Evolutionary conservation across 2,329 filamentous ascomycete species (phyloP).

Genomic region (Aspergillus persii): DNA sequence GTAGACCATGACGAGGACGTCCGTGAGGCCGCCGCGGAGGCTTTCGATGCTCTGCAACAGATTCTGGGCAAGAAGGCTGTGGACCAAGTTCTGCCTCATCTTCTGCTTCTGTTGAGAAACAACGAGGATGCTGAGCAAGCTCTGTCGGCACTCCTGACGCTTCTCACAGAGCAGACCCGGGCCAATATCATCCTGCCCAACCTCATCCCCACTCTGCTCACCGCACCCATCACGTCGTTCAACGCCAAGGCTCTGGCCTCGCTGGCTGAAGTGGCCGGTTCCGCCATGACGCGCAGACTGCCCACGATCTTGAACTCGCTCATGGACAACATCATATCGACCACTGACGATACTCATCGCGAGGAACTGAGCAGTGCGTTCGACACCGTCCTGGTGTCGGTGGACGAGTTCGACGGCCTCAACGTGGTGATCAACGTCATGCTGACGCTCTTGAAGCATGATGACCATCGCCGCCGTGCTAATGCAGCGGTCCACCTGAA

Average conservation of each 20-base stretch:
- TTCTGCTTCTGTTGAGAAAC: slow-evolving; percentile 83
- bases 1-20: slow-evolving; percentile 89
- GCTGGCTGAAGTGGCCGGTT: slow-evolving; percentile 83
- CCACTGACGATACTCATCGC: slow-evolving; percentile 70
- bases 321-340: slow-evolving; percentile 81
- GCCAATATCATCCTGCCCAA: slow-evolving; percentile 97
- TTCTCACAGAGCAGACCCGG: slow-evolving; percentile 87
- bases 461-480: slow-evolving; percentile 82
- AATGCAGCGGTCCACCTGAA: slow-evolving; percentile 75
- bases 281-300: slow-evolving; percentile 85
- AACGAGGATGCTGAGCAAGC: slow-evolving; percentile 89
- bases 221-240: slow-evolving; percentile 87
- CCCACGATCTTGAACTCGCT: slow-evolving; percentile 89
- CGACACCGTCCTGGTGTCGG: slow-evolving; percentile 83
- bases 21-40: slow-evolving; percentile 91
- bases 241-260: slow-evolving; percentile 94
- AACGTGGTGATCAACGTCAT: slow-evolving; percentile 96
- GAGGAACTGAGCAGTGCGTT: slow-evolving; percentile 76
- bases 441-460: slow-evolving; percentile 81
- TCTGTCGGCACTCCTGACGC: slow-evolving; percentile 83
- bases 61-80: slow-evolving; percentile 92
- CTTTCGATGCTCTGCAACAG: slow-evolving; percentile 92
- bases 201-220: slow-evolving; percentile 87
- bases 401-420: slow-evolving; percentile 93
- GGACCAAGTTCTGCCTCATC: slow-evolving; percentile 89